phyloP scores from a whole-genome alignment of 106 monocot species.

The Platanthera guangdongensis region DNA sequence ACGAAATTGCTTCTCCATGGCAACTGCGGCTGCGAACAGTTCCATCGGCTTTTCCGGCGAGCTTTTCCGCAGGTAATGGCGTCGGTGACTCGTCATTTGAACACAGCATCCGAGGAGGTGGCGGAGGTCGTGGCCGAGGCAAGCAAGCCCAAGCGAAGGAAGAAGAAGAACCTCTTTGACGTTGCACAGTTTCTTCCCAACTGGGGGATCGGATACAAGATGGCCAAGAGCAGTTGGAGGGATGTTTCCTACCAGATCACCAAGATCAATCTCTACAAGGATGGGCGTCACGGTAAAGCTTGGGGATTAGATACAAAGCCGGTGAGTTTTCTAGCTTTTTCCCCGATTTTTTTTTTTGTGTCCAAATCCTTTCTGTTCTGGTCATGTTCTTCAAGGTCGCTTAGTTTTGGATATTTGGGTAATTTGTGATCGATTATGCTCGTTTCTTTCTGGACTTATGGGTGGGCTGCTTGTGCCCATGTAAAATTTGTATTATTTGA shows the following conservation, averaged over 20 bases:
- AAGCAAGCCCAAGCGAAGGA: constrained; percentile 48
- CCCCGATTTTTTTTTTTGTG: not conserved
- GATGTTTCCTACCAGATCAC: constrained; percentile 87
- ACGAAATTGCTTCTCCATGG: not conserved
- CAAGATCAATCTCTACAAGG: constrained; percentile 98
- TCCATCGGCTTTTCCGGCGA: constrained; percentile 27
- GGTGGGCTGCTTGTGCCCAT: not conserved
- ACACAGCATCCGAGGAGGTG: not conserved
- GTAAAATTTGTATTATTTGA: not conserved
- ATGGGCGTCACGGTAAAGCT: constrained; percentile 90
- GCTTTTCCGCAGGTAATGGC: constrained; percentile 25
- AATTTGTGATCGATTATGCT: not conserved
- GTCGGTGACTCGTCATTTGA: constrained; percentile 7
- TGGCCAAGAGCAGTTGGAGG: constrained; percentile 84
- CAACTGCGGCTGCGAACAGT: constrained; percentile 9
- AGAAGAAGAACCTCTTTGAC: constrained; percentile 96
- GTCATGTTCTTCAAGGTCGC: not conserved
- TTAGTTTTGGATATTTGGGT: not conserved
- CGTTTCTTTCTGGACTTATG: not conserved
- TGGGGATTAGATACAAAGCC: constrained; percentile 80
- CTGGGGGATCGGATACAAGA: constrained; percentile 87
- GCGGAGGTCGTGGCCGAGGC: not conserved
- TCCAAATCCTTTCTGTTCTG: not conserved
- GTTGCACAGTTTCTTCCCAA: constrained; percentile 86
- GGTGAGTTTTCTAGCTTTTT: constrained; percentile 28